Conservation (phyloP, 2,329 filamentous ascomycete genomes). For the Fusarium phyllophilum region DNA sequence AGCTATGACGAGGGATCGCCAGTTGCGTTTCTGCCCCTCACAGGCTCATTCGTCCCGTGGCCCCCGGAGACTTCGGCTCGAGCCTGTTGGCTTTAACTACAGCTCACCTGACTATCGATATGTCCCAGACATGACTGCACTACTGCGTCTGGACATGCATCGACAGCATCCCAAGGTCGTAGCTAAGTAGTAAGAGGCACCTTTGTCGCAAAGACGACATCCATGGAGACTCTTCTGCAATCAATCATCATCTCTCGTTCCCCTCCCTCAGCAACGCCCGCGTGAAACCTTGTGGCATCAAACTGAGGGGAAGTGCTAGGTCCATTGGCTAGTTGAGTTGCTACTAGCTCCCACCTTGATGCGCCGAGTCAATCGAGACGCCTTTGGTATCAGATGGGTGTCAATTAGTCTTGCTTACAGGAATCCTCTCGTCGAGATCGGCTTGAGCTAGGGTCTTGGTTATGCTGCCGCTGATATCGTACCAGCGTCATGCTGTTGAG, state of each 20-base stretch:
- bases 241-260: slow-evolving; percentile 13
- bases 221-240: slow-evolving; percentile 4
- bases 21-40: slow-evolving; percentile 26
- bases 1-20: slow-evolving; percentile 43
- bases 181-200: neutral
- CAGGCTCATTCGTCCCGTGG: slow-evolving; percentile 2
- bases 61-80: slow-evolving; percentile 42
- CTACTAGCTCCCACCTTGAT: slow-evolving; percentile 15
- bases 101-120: slow-evolving; percentile 41
- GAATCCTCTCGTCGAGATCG: slow-evolving; percentile 3
- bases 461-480: slow-evolving; percentile 29
- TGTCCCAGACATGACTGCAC: slow-evolving; percentile 6
- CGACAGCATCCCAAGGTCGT: neutral
- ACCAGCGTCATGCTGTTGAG: slow-evolving; percentile 38
- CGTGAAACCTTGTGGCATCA: slow-evolving; percentile 42
- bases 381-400: slow-evolving; percentile 32
- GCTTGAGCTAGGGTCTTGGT: slow-evolving; percentile 8
- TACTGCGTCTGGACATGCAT: neutral
- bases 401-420: slow-evolving; percentile 21
- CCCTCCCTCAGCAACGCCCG: slow-evolving; percentile 17
- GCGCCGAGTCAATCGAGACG: slow-evolving; percentile 23
- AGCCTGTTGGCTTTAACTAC: slow-evolving; percentile 26
- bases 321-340: slow-evolving; percentile 25
- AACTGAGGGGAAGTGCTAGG: slow-evolving; percentile 38
- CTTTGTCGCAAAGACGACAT: slow-evolving; percentile 3